These are phyloP conservation scores for Populus hybrid DNA, from an alignment of 441 rosid genomes.

Conservation along the genomic window DNA sequence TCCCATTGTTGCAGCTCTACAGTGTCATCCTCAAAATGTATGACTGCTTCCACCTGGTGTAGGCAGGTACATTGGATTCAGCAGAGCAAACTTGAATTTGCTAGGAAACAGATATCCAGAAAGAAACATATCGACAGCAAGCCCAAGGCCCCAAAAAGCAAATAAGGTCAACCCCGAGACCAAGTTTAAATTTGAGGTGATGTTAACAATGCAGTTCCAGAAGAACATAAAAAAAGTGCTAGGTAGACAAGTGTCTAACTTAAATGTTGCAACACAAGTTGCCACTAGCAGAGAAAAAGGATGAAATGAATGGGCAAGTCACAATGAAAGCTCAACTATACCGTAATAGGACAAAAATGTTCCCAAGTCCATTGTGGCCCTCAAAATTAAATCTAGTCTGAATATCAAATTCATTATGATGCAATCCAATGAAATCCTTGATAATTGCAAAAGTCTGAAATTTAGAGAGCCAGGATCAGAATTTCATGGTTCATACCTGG, in stretches of 20 bases:
- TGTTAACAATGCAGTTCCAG: background rate
- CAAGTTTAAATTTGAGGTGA: background rate
- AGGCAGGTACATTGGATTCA: background rate
- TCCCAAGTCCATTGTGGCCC: background rate
- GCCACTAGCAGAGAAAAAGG: background rate
- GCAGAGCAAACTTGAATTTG: background rate
- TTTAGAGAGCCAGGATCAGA: background rate
- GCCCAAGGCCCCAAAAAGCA: background rate
- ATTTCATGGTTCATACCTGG: conserved; percentile 52
- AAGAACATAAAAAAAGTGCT: background rate
- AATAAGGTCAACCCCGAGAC: background rate
- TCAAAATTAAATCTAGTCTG: background rate
- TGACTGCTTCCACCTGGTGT: conserved; percentile 88
- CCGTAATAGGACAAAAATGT: background rate
- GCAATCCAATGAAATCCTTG: background rate
- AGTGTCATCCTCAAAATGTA: conserved; percentile 96
- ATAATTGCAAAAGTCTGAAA: background rate
- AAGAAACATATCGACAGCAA: background rate
- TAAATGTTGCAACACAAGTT: background rate
- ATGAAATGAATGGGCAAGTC: background rate
- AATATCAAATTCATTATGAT: background rate
- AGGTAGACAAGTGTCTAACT: too few species aligned
- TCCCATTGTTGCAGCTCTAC: conserved; percentile 99
- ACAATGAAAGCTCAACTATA: background rate
- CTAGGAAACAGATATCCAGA: background rate